Conservation (phyloP, 2,329 filamentous ascomycete species). For the Apiospora saccharicola region DNA sequence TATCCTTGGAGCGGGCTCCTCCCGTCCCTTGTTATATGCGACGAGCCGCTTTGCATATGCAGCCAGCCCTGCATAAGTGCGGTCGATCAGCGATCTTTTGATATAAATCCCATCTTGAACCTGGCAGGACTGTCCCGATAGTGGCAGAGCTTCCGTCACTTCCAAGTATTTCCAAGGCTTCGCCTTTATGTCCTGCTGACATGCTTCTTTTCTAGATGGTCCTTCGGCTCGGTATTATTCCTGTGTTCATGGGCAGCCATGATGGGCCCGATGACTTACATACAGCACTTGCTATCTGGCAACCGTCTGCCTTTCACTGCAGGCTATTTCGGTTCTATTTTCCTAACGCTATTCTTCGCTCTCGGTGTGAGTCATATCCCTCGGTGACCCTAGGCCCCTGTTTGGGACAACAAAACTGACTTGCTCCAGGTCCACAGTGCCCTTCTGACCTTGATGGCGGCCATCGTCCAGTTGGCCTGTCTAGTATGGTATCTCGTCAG, state of each 20-base stretch:
- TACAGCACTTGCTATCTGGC: conserved; percentile 83
- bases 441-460: conserved; percentile 83
- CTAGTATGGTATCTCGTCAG: conserved; percentile 94
- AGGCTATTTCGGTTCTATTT: conserved; percentile 93
- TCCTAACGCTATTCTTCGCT: conserved; percentile 88
- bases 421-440: conserved; percentile 76
- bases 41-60: conserved; percentile 41
- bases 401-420: not conserved
- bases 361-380: conserved; percentile 76
- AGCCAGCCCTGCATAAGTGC: conserved; percentile 37
- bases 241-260: conserved; percentile 91
- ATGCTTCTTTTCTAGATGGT: conserved; percentile 73
- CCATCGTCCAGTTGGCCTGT: conserved; percentile 82
- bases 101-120: conserved; percentile 27
- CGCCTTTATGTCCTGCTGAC: not conserved
- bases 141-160: not conserved
- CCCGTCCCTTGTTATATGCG: conserved; percentile 32
- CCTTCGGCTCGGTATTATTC: conserved; percentile 89
- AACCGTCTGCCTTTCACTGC: conserved; percentile 90
- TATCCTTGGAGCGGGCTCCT: conserved; percentile 1
- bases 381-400: not conserved
- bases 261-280: conserved; percentile 88
- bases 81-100: conserved; percentile 37
- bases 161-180: not conserved
- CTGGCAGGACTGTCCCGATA: not conserved